Percentiles rank a stretch among this genome's conserved stretches.
Evolutionary conservation across 1,284 basidiomycete genomes (phyloP).

Genomic region (Ceratorhiza oryzae-sativae): DNA sequence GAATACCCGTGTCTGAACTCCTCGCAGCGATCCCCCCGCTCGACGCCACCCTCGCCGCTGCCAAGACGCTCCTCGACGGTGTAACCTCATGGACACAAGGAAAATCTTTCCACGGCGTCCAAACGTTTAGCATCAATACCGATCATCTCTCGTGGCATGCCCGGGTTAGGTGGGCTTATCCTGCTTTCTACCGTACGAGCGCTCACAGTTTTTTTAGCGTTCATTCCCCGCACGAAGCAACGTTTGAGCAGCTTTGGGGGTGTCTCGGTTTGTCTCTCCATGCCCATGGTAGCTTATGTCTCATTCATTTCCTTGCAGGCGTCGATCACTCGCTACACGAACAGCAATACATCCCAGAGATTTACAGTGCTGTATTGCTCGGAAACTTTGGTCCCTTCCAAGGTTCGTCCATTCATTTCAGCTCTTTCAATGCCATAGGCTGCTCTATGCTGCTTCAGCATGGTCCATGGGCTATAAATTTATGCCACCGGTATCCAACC

Average conservation of each 20-base stretch:
- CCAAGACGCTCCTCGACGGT: not conserved
- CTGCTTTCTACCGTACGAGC: not conserved
- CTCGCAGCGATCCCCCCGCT: conserved; percentile 26
- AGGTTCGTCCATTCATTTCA: not conserved
- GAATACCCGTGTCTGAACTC: too few species aligned
- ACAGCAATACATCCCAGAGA: conserved; percentile 23
- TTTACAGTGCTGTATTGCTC: not conserved
- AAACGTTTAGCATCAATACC: not conserved
- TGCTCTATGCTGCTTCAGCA: not conserved
- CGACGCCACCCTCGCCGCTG: not conserved
- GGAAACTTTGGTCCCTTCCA: conserved; percentile 13
- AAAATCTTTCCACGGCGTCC: not conserved
- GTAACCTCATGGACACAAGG: conserved; percentile 11
- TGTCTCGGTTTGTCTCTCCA: conserved; percentile 1
- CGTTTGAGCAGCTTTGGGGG: conserved; percentile 20
- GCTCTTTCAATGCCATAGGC: not conserved
- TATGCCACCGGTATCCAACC: conserved; percentile 6
- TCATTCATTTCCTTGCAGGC: not conserved
- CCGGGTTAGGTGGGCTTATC: conserved; percentile 5
- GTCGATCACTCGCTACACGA: conserved; percentile 17
- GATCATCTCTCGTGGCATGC: not conserved
- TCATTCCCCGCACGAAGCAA: not conserved
- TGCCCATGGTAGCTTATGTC: too few species aligned
- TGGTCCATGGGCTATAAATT: conserved; percentile 29
- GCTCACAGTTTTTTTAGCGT: not conserved